These are phyloP conservation scores for Phytophthora litchii DNA, from an alignment of 352 stramenopile species.

Conservation along the genomic window DNA sequence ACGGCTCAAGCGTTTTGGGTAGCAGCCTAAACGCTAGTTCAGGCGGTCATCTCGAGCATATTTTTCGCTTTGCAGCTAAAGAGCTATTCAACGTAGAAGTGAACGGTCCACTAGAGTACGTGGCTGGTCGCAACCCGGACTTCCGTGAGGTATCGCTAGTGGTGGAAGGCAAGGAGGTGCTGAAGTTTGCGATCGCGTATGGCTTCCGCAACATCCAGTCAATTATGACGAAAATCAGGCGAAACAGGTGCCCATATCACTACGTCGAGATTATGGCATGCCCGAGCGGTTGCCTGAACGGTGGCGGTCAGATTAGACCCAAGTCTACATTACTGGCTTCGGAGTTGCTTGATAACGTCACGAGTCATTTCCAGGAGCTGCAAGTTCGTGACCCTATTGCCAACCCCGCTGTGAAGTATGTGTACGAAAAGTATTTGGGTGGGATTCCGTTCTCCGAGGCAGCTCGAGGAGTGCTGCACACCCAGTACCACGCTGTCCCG, in stretches of 20 bases:
- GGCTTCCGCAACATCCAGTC: conserved; percentile 98
- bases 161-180: conserved; percentile 76
- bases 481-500: conserved; percentile 81
- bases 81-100: conserved; percentile 91
- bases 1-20: conserved; percentile 59
- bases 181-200: conserved; percentile 95
- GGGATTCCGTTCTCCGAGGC: conserved; percentile 73
- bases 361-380: conserved; percentile 68
- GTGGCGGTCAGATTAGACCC: conserved; percentile 93
- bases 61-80: conserved; percentile 91
- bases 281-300: conserved; percentile 97
- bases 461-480: conserved; percentile 71
- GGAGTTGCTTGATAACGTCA: conserved; percentile 70
- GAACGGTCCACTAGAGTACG: conserved; percentile 82
- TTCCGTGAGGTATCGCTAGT: conserved; percentile 84
- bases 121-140: conserved; percentile 89
- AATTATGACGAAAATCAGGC: conserved; percentile 93
- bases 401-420: conserved; percentile 77
- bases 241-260: conserved; percentile 91
- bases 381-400: conserved; percentile 58
- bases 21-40: conserved; percentile 74
- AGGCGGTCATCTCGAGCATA: conserved; percentile 92
- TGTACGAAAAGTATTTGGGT: conserved; percentile 87
- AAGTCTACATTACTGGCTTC: conserved; percentile 61
- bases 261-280: conserved; percentile 99